Conservation (phyloP, 352 stramenopile species). For the Phytopythium helicoides region DNA sequence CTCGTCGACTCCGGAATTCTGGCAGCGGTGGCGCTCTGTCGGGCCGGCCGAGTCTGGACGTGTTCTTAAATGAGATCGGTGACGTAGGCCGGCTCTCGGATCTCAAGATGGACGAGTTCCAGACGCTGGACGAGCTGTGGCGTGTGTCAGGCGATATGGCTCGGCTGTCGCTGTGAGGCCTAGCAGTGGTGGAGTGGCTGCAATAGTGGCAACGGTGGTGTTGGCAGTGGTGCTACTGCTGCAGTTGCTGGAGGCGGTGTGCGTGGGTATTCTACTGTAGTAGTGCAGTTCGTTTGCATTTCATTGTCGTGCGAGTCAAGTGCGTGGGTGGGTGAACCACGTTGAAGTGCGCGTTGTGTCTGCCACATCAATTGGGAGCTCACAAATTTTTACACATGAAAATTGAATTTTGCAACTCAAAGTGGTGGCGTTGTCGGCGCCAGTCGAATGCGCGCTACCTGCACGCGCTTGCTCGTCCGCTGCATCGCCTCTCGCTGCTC, state of each 20-base stretch:
- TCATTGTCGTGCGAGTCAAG: not conserved
- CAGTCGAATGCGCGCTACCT: not conserved
- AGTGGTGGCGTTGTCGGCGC: not conserved
- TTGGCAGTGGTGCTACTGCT: not conserved
- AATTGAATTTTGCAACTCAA: too few relatives aligned
- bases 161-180: slow-evolving; percentile 66
- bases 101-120: slow-evolving; percentile 86
- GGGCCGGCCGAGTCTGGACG: slow-evolving; percentile 59
- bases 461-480: not conserved
- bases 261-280: slow-evolving; percentile 15
- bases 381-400: too few relatives aligned
- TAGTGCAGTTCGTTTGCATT: slow-evolving; percentile 1
- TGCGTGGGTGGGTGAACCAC: not conserved
- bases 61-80: slow-evolving; percentile 80
- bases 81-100: slow-evolving; percentile 79
- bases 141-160: slow-evolving; percentile 85
- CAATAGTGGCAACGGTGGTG: too few relatives aligned
- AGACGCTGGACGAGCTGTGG: slow-evolving; percentile 80
- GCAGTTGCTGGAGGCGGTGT: slow-evolving; percentile 14
- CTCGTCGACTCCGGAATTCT: slow-evolving; percentile 63
- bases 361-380: too few relatives aligned
- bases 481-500: not conserved
- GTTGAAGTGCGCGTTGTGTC: too few relatives aligned
- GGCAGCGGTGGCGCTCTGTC: slow-evolving; percentile 45
- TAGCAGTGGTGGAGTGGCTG: slow-evolving; percentile 8